Base-by-base conservation (phyloP, 1,284 basidiomycete species). In the Ustilago lituana region DNA sequence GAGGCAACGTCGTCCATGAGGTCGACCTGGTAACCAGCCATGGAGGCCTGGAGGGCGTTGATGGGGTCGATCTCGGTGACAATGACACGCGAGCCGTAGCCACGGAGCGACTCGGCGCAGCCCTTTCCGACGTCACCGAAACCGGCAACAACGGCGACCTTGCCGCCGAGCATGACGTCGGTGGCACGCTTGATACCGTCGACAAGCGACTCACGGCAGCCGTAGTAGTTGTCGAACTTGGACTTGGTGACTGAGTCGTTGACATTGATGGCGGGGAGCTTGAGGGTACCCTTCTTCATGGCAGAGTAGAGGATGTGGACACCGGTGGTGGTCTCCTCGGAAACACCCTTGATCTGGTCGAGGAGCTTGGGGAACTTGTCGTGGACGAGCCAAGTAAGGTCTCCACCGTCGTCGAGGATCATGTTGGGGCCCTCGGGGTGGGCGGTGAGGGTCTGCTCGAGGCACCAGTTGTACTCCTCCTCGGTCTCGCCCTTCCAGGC, bases 401-500 rank as follows among this genome's bases (percentile, higher is more conserved):
- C 96, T 84, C 96, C 96, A 81, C 96, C 95, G 82, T 98, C 95
- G 83, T 99, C 95, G 83, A 98, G 89, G 84, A 99, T 98, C 94
- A 99, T 91, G 89, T 99, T 99, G 82, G 96, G 86, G 57, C 91
- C 84, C 85, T 96, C 86, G 63, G 85, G 84, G 86, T 94, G 94
- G 17, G 89, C 92, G 77, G 88, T 84, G 74, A 99, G 85, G 55
- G 93, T 93, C 86, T 99, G 96, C 83, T 98, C 93, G 77, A 98
- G 93, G 74, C 82, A 83, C 95, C 96, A 99, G 74, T 86, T 84
- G 86, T 98, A 98, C 85, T 99, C 95, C 85, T 98, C 95, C 84
- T 98, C 96, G 58, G 94, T 96, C 87, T 99, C 95, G 65, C 96
- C 96, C 87, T 99, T 99, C 95, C 95, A 99, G 68, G 95, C 96